Evolutionary conservation across 192 early-diverging fungal species (phyloP).

Genomic region (Coemansia sp.): DNA sequence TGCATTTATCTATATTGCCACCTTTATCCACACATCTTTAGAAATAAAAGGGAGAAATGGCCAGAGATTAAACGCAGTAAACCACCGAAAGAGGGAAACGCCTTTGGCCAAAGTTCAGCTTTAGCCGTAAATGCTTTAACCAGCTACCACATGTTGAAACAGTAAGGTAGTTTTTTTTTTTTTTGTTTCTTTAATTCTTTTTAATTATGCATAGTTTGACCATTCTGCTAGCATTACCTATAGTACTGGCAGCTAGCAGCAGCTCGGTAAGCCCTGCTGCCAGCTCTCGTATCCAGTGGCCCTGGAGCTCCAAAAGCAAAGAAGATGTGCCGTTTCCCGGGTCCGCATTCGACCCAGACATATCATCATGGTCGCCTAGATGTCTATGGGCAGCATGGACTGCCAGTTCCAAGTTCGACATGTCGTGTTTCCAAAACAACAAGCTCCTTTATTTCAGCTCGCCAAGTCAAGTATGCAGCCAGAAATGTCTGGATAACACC

Average conservation of each 20-base stretch:
- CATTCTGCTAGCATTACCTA: neutral
- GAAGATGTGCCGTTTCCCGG: slow-evolving; percentile 29
- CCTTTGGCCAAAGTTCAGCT: too few species aligned
- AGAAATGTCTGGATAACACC: slow-evolving; percentile 32
- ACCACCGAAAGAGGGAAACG: too few species aligned
- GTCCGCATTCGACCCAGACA: slow-evolving; percentile 26
- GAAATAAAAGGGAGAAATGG: too few species aligned
- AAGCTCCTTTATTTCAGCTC: slow-evolving; percentile 44
- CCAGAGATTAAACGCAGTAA: too few species aligned
- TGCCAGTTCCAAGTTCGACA: slow-evolving; percentile 23
- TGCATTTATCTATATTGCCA: too few species aligned
- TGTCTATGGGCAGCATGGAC: slow-evolving; percentile 29
- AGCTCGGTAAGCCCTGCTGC: neutral
- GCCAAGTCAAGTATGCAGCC: slow-evolving; percentile 34
- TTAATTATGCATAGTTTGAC: neutral
- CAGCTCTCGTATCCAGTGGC: slow-evolving; percentile 30
- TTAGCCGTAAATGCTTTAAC: too few species aligned
- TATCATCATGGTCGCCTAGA: slow-evolving; percentile 20
- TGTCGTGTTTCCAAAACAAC: slow-evolving; percentile 23
- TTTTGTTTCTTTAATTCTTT: neutral
- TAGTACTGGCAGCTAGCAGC: neutral
- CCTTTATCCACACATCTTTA: neutral
- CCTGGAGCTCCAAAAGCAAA: slow-evolving; percentile 25
- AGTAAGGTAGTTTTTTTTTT: neutral
- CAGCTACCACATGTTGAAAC: too few species aligned